phyloP scores from a whole-genome alignment of 495 filamentous ascomycete species.

The Aspergillus coremiiformis region DNA sequence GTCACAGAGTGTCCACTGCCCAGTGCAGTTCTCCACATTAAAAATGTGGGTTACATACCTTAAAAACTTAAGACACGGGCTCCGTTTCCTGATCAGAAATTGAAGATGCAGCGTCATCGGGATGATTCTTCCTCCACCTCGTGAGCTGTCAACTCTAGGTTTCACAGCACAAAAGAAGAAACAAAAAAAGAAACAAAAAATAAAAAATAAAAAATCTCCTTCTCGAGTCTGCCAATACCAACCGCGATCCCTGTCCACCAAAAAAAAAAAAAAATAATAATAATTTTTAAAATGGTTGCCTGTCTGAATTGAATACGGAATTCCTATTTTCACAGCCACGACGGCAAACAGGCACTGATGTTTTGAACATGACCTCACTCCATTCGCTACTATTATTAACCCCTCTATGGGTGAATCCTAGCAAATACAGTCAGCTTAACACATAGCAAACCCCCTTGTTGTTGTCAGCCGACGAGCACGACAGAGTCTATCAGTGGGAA shows the following conservation, averaged over 20 bases:
- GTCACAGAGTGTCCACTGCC: neutral
- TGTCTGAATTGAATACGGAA: neutral
- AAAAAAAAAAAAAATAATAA: no score
- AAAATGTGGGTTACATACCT: neutral
- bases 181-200: no score
- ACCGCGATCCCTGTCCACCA: neutral
- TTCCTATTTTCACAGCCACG: neutral
- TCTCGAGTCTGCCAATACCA: neutral
- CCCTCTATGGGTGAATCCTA: neutral
- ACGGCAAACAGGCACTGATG: neutral
- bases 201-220: no score
- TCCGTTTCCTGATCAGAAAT: neutral
- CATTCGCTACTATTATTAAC: neutral
- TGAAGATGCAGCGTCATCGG: neutral
- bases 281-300: no score
- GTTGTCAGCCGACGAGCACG: no score
- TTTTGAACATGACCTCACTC: neutral
- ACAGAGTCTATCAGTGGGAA: neutral
- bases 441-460: neutral
- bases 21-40: neutral
- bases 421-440: neutral
- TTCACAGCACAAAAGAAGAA: neutral
- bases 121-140: neutral
- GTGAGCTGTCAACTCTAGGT: slow-evolving; percentile 3
- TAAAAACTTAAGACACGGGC: neutral